Base-by-base conservation (phyloP, 2,329 filamentous ascomycete species). In the Xylaria polymorpha region DNA sequence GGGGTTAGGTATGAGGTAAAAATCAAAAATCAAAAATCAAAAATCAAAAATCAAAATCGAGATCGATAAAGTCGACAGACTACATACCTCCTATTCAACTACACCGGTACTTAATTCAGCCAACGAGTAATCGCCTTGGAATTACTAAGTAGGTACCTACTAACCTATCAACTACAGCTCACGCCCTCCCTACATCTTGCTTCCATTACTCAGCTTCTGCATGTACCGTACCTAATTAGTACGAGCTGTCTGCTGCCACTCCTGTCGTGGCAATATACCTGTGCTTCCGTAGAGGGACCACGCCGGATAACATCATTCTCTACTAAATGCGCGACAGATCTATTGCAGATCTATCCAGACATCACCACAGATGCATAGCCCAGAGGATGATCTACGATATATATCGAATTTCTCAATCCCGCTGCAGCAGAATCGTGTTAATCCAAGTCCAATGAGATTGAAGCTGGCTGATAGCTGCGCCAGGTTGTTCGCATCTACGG, bases 271-370 rank as follows among this genome's bases (percentile, higher is more conserved):
- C 18, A 22, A 22, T 22, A 39, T 22, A 51, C 10, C 12, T 51
- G 9, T 32, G n/a, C 10, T 51, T 14, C 32, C 20, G 37, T 44
- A 25, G 32, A 41, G 12, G 44, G 43, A n/a, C 39, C 20, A 15
- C 18, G 12, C 2, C 32, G 10, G 32, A 46, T 25, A 60, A 41
- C 9, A 22, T 37, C 39, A 18, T 35, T 60, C 60, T 32, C 44
- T 48, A 32, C 32, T 29, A 20, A 39, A n/a, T 41, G 22, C 37
- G 14, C 59, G 44, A 51, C 46, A 57, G 41, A 50, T 44, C 37
- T 15, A 22, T 55, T 43, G 46, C 14, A 39, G 66, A 68, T 56
- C 55, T 64, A 50, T 41, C 55, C 25, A 4, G 5, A 29, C 48
- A 29, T 15, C 29, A 41, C 39, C 14, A 6, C 35, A 50, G 15